Evolutionary conservation across 768 basidiomycete genomes (phyloP), one percentile per base, ranked within the genome.

Genomic region (Terana coerulea): DNA sequence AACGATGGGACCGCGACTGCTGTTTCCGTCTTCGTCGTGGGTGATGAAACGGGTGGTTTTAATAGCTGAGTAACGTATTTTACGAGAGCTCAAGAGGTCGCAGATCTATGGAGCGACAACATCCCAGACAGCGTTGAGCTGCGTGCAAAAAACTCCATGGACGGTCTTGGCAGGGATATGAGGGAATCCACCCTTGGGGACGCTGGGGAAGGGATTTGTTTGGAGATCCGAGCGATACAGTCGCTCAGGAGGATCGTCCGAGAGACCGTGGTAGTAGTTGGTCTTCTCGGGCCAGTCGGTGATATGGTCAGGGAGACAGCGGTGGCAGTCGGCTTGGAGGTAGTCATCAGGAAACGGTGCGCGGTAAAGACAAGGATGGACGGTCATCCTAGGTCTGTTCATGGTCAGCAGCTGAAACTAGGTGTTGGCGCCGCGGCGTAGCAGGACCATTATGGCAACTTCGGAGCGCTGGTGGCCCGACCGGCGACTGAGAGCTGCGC

Each of bases 51-150:
- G 64, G 26, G 53, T 64, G 1, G 60, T 37, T 50, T 66, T 53
- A 11, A 74, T 31, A 10, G 67, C 57, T 1, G 71, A 69, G 56
- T 64, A 68, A 36, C 50, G 35, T 40, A 69, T 36, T 12, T 53
- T 56, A 17, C 45, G 61, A 21, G 59, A 58, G 47, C 70, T 72
- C 48, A 77, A 40, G 43, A 69, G 47, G 49, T 65, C 62, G 15
- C 56, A 8, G 61, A 76, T 72, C 58, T 62, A 47, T 56, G 69
- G 71, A 64, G 62, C 67, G 51, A 75, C 71, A 57, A 42, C 56
- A 53, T 63, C 52, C 75, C 75, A 76, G 57, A 73, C 67, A 3
- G 5, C 22, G 56, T 72, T 72, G 51, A 77, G 72, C 48, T 65
- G 62, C 54, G 72, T 74, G 39, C 59, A 59, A 54, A 66, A 70